phyloP scores from a whole-genome alignment of 129 eudicot genomes.

The Helianthus tuberosus region DNA sequence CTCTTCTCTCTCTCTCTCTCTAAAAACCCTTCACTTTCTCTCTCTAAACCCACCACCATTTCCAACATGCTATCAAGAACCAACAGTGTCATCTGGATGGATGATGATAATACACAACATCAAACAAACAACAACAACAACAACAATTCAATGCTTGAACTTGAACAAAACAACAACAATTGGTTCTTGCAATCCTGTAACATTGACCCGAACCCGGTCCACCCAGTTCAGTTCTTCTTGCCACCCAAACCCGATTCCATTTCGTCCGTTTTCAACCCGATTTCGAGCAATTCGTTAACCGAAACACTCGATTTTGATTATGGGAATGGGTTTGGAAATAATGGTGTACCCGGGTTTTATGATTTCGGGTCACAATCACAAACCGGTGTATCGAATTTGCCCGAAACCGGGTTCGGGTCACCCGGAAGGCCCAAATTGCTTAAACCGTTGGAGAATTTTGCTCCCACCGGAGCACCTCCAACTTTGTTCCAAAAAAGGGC shows the following conservation, averaged over 20 bases:
- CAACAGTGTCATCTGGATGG: constrained; percentile 62
- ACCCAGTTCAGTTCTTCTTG: constrained; percentile 41
- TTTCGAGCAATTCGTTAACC: not conserved
- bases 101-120: constrained; percentile 10
- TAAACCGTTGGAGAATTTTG: constrained; percentile 68
- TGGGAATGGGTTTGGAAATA: constrained; percentile 41
- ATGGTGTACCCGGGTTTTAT: constrained; percentile 38
- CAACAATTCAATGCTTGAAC: constrained; percentile 58
- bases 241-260: constrained; percentile 47
- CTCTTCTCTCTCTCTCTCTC: not conserved
- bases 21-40: not conserved
- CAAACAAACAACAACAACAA: constrained; percentile 42
- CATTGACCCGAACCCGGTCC: constrained; percentile 54
- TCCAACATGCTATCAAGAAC: constrained; percentile 50
- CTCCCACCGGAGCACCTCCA: constrained; percentile 62
- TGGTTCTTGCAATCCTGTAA: constrained; percentile 28
- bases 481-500: constrained; percentile 87
- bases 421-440: constrained; percentile 64
- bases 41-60: constrained; percentile 7
- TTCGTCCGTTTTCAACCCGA: constrained; percentile 22
- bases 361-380: constrained; percentile 55
- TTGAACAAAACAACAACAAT: constrained; percentile 41
- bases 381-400: constrained; percentile 41
- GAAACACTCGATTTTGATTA: constrained; percentile 47
- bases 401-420: constrained; percentile 46